Evolutionary conservation across 805 yeast genomes (phyloP).

Genomic region (Candida andamanensis): DNA sequence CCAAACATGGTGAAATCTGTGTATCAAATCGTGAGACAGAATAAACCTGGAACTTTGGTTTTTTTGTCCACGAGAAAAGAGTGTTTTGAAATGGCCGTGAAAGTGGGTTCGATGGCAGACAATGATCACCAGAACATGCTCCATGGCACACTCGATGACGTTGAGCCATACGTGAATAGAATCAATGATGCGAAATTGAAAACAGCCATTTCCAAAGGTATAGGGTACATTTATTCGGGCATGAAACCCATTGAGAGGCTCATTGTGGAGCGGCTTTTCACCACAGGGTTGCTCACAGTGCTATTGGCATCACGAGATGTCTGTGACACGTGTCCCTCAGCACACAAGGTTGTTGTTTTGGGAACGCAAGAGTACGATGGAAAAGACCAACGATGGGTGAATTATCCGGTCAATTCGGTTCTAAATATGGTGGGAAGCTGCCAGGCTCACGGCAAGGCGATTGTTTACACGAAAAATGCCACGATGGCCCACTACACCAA

Average conservation of each 20-base stretch:
- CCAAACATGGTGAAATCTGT: slow-evolving; percentile 49
- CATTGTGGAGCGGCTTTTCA: slow-evolving; percentile 51
- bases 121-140: slow-evolving; percentile 40
- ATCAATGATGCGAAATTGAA: slow-evolving; percentile 44
- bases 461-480: slow-evolving; percentile 49
- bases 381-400: slow-evolving; percentile 62
- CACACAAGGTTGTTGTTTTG: slow-evolving; percentile 53
- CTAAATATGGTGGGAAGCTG: slow-evolving; percentile 58
- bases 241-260: slow-evolving; percentile 53
- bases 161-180: slow-evolving; percentile 34
- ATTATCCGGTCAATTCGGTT: slow-evolving; percentile 61
- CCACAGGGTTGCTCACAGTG: slow-evolving; percentile 46
- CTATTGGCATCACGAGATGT: slow-evolving; percentile 58
- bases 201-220: slow-evolving; percentile 48
- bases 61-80: slow-evolving; percentile 8
- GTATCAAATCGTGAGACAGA: slow-evolving; percentile 34
- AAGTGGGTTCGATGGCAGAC: slow-evolving; percentile 17
- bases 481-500: slow-evolving; percentile 61
- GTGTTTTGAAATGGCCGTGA: slow-evolving; percentile 5
- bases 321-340: slow-evolving; percentile 39
- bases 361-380: slow-evolving; percentile 75
- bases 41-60: slow-evolving; percentile 7
- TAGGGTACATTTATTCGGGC: slow-evolving; percentile 56
- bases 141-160: slow-evolving; percentile 36
- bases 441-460: slow-evolving; percentile 37